Base-by-base conservation (phyloP, 2,329 filamentous ascomycete species). In the Claviceps sp. region DNA sequence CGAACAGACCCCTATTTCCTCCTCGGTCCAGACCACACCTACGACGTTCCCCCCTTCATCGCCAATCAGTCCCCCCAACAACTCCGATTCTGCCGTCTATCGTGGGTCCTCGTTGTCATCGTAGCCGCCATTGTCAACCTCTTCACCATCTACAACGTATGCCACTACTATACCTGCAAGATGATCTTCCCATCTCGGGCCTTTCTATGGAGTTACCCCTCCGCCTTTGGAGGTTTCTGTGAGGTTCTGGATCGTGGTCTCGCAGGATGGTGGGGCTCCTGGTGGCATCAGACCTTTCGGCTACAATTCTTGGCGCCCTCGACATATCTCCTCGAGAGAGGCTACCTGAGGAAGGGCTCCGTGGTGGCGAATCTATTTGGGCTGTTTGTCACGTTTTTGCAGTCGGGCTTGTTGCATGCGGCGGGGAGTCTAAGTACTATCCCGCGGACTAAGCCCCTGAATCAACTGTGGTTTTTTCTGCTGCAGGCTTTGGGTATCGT, bases 211-310 rank as follows among this genome's bases (percentile, higher is more conserved):
- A 70, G 73, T 47, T 71, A 74, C 54, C 71, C 79, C 1, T 67
- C 77, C 34, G 69, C 77, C 4, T 74, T 82, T 53, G 83, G 85
- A 13, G 71, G 71, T 20, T 69, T 76, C 51, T 59, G 60, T 0
- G 67, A 72, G 26, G 72, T 90, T 2, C 66, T 83, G 11, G 79
- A 88, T 55, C 73, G 79, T 53, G 90, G 91, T 0, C 71, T 96
- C 2, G 75, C 78, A 1, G 90, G 89, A 1, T 85, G 84, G 68
- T 97, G 91, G 91, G 83, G 86, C 45, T 74, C 73, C 22, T 91
- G 82, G 76, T 96, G 91, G 91, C 91, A 97, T 65, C 90, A 96
- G 67, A 83, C 84, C 2, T 94, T 95, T 68, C 84, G 89, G 1
- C 76, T 81, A 51, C 80, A 79, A 2, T 89, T 91, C 61, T 68